Evolutionary conservation across 2,329 filamentous ascomycete genomes (phyloP).

Genomic region (Talaromyces sp.): DNA sequence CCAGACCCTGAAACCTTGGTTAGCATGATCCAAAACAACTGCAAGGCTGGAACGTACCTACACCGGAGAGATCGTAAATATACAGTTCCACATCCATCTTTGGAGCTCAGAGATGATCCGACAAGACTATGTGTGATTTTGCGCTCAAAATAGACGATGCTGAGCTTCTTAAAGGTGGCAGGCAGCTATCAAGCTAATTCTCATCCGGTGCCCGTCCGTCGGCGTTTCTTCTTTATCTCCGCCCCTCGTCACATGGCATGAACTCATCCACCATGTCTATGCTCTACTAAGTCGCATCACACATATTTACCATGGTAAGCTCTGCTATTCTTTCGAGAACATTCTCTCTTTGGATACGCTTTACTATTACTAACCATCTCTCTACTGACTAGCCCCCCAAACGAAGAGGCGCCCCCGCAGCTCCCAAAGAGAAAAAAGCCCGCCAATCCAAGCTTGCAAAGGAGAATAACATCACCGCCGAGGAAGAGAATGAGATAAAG

Average conservation of each 20-base stretch:
- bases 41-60: slow-evolving; percentile 23
- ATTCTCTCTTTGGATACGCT: background rate
- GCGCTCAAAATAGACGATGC: background rate
- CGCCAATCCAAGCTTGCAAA: slow-evolving; percentile 86
- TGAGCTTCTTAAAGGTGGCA: background rate
- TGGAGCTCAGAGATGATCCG: background rate
- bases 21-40: slow-evolving; percentile 19
- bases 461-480: slow-evolving; percentile 78
- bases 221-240: slow-evolving; percentile 10
- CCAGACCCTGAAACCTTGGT: slow-evolving; percentile 48
- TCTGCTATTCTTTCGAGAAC: background rate
- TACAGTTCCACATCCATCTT: slow-evolving; percentile 73
- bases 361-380: background rate
- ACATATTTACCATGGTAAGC: background rate
- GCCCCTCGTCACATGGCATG: slow-evolving; percentile 8
- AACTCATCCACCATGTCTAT: background rate
- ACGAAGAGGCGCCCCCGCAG: slow-evolving; percentile 32
- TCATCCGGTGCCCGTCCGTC: slow-evolving; percentile 12
- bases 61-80: slow-evolving; percentile 71
- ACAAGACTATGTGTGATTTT: background rate
- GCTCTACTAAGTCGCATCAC: background rate
- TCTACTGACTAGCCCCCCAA: slow-evolving; percentile 32
- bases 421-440: slow-evolving; percentile 35
- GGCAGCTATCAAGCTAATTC: slow-evolving; percentile 1
- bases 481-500: slow-evolving; percentile 84